Base-by-base conservation (phyloP, 2,329 filamentous ascomycete species). In the Shiraia bambusicola region DNA sequence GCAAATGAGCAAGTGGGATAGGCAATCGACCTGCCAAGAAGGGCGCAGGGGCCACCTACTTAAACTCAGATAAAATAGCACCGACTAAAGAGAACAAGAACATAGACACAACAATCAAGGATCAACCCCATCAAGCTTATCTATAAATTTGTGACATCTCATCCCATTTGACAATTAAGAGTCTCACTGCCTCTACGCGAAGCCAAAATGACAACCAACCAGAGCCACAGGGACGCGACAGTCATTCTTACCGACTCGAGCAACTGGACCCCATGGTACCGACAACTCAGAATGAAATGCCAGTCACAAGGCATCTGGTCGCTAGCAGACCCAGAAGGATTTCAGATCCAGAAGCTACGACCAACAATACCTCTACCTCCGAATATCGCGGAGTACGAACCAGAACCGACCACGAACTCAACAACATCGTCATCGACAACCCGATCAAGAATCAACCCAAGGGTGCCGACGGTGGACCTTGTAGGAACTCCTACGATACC, bases 201-300 rank as follows among this genome's bases (percentile, higher is more conserved):
- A n/a, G n/a, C n/a, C 13, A 29, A 28, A 24, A 33, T 33, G 10
- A 8, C 28, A 13, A 7, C n/a, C 12, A 30, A 30, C 28, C n/a
- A 30, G 30, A 33, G 15, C 30, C 7, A 15, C 10, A 82, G 91
- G 4, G 87, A 87, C 9, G 80, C 87, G 12, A 91, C 87, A 0
- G 87, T 87, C 3, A 86, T 35, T 22, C 33, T 35, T 5, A 25
- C 15, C 12, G 24, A 35, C 24, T 25, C 8, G 6, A 26, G 12
- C 7, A 35, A 26, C 24, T 35, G 24, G 19, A 35, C 15, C 9
- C 17, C 24, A 25, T 35, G 24, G 33, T 27, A 26, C 19, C 19
- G 24, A 8, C 14, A 35, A 27, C 22, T 35, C 15, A 35, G 27
- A 14, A 35, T 35, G 24, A 35, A 27, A 35, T 35, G 24, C 33